A percentile compares a stretch with the other conserved stretches of the same genome.
These are phyloP conservation scores for Sarocladium brachiariae DNA, from an alignment of 2,329 filamentous ascomycete genomes.

Conservation along the genomic window DNA sequence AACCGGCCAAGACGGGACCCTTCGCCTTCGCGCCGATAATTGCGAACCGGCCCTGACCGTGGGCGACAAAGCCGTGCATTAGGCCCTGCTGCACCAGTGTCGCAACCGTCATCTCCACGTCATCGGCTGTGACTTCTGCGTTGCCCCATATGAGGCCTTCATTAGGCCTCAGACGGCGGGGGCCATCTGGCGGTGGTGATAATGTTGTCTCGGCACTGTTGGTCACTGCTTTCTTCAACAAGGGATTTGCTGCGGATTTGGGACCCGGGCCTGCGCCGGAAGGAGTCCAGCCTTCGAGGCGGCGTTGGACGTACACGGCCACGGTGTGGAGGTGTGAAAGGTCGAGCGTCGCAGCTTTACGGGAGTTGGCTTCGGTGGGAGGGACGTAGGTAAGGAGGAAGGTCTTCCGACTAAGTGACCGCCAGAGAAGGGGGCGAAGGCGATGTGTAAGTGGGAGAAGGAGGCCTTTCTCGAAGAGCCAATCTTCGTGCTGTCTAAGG, in stretches of 20 bases:
- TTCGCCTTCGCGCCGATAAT: slow-evolving; percentile 69
- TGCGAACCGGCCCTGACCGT: slow-evolving; percentile 69
- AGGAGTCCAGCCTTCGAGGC: slow-evolving; percentile 49
- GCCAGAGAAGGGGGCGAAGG: slow-evolving; percentile 77
- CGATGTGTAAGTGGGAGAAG: slow-evolving; percentile 70
- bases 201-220: slow-evolving; percentile 44
- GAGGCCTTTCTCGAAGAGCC: slow-evolving; percentile 70
- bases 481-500: slow-evolving; percentile 57
- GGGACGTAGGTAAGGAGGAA: slow-evolving; percentile 75
- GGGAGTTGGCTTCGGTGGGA: slow-evolving; percentile 46
- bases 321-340: slow-evolving; percentile 60
- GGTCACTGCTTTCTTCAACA: slow-evolving; percentile 46
- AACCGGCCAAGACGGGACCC: slow-evolving; percentile 61
- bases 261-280: slow-evolving; percentile 28
- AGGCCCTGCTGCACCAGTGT: slow-evolving; percentile 74
- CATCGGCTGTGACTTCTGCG: slow-evolving; percentile 48
- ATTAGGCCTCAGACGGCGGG: slow-evolving; percentile 44
- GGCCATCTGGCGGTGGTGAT: slow-evolving; percentile 38
- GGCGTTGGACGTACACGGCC: slow-evolving; percentile 58
- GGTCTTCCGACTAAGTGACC: slow-evolving; percentile 68
- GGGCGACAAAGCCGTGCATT: slow-evolving; percentile 77
- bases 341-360: slow-evolving; percentile 67
- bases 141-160: slow-evolving; percentile 60
- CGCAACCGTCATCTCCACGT: slow-evolving; percentile 72
- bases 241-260: slow-evolving; percentile 32